phyloP scores from a whole-genome alignment of 352 stramenopile species.

The Pythium vanterpoolii region DNA sequence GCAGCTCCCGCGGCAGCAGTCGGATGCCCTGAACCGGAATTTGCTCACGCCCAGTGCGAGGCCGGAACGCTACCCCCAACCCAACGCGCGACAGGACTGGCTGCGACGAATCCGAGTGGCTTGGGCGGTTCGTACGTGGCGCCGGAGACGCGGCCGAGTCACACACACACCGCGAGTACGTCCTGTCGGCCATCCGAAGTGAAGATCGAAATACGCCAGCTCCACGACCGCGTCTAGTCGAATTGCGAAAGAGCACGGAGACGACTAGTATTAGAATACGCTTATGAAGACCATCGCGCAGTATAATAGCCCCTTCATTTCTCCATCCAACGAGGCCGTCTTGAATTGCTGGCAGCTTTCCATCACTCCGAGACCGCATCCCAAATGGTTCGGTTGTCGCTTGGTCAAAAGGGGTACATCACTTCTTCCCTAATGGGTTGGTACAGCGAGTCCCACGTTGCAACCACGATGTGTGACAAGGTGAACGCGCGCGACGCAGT shows the following conservation, averaged over 20 bases:
- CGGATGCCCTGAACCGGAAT: slow-evolving; percentile 38
- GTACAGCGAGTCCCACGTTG: too few species aligned
- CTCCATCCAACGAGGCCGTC: too few species aligned
- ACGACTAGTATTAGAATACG: too few species aligned
- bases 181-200: slow-evolving; percentile 18
- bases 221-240: slow-evolving; percentile 6
- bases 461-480: too few species aligned
- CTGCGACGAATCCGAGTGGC: not conserved
- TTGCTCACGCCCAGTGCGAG: slow-evolving; percentile 35
- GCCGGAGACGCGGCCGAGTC: not conserved
- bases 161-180: slow-evolving; percentile 8
- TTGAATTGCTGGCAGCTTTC: too few species aligned
- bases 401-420: too few species aligned
- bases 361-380: too few species aligned
- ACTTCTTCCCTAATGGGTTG: too few species aligned
- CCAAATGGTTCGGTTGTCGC: too few species aligned
- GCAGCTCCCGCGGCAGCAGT: slow-evolving; percentile 37
- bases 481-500: not conserved
- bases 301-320: too few species aligned
- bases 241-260: too few species aligned
- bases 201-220: slow-evolving; percentile 9
- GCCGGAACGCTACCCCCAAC: slow-evolving; percentile 11
- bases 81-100: not conserved
- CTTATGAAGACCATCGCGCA: too few species aligned
- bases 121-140: not conserved